phyloP scores from a whole-genome alignment of 192 early-diverging fungal genomes.

The Podila clonocystis region DNA sequence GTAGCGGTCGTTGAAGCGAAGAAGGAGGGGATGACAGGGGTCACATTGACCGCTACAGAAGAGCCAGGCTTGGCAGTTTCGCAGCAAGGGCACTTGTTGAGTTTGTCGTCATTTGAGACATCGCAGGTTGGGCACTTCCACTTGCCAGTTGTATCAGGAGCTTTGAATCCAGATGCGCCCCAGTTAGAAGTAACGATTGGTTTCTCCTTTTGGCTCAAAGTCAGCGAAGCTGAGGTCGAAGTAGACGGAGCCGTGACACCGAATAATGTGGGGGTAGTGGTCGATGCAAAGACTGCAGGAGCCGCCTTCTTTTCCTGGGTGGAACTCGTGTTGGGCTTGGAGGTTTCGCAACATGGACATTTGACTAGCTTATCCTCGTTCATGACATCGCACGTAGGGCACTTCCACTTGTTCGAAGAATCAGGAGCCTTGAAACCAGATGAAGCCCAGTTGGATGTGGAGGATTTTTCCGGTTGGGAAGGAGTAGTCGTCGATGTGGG shows the following conservation, averaged over 20 bases:
- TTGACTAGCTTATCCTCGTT: conserved; percentile 10
- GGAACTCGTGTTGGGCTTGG: conserved; percentile 15
- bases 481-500: not conserved
- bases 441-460: not conserved
- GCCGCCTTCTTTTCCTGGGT: not conserved
- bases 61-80: not conserved
- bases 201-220: not conserved
- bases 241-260: too few species aligned
- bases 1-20: not conserved
- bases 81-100: conserved; percentile 7
- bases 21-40: too few species aligned
- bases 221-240: too few species aligned
- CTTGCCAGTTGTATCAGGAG: conserved; percentile 17
- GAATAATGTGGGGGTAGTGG: not conserved
- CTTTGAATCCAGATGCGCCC: conserved; percentile 4
- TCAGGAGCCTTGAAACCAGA: conserved; percentile 19
- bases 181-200: not conserved
- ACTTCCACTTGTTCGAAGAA: conserved; percentile 24
- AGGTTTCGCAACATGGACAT: conserved; percentile 32
- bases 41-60: not conserved
- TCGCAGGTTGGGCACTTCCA: conserved; percentile 47
- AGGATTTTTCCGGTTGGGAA: not conserved
- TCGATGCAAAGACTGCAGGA: not conserved
- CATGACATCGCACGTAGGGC: conserved; percentile 28
- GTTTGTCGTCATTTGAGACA: conserved; percentile 11